phyloP scores from a whole-genome alignment of 2,329 filamentous ascomycete genomes.

The Botrytis aclada region DNA sequence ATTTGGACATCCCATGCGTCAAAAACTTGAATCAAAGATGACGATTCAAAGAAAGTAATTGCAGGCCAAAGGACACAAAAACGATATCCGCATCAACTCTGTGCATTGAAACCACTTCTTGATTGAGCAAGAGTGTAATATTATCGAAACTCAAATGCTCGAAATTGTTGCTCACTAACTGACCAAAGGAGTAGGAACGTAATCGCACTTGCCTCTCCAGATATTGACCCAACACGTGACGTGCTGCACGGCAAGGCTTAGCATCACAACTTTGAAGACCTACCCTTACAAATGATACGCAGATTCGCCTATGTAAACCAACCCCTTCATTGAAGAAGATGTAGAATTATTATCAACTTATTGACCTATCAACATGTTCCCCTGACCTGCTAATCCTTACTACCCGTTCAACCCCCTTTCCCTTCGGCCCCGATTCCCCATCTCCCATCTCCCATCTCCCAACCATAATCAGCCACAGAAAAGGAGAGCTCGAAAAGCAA shows the following conservation, averaged over 20 bases:
- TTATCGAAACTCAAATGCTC: not conserved
- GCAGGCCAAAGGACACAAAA: not conserved
- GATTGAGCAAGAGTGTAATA: not conserved
- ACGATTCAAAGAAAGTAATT: not conserved
- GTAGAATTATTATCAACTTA: slow-evolving; percentile 8
- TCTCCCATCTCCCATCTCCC: not conserved
- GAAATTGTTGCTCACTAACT: not conserved
- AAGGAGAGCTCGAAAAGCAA: not conserved
- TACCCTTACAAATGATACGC: not conserved
- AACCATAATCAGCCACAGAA: slow-evolving; percentile 1
- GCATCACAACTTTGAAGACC: not conserved
- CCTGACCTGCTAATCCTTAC: not conserved
- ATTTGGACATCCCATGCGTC: not conserved
- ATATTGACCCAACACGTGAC: not conserved
- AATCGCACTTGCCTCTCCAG: not conserved
- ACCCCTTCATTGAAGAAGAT: not conserved
- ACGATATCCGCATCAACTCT: not conserved
- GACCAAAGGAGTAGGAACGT: not conserved
- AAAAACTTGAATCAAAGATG: fast-evolving
- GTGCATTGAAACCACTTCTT: not conserved
- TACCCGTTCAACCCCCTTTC: not conserved
- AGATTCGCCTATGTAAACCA: not conserved
- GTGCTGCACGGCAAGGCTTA: not conserved
- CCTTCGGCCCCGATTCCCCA: not conserved
- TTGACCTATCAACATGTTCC: not conserved